A percentile compares a stretch with the other conserved stretches of the same genome.
These are phyloP conservation scores for Parietichytrium sp. DNA, from an alignment of 108 stramenopile species.

Conservation along the genomic window DNA sequence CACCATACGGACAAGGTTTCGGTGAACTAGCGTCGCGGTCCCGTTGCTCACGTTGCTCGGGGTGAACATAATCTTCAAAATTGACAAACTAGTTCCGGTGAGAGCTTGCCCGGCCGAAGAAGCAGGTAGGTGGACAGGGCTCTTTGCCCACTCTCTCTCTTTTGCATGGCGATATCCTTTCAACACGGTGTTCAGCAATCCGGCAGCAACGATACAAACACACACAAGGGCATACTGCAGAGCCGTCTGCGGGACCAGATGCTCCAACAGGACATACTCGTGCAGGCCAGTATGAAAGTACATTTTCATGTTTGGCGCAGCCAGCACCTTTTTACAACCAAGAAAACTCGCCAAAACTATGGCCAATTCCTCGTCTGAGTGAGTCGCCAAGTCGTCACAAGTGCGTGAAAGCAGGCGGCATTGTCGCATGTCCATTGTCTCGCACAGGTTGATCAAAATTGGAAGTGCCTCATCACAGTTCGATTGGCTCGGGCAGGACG, in stretches of 20 bases:
- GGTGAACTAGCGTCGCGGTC: background rate
- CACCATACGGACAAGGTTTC: background rate
- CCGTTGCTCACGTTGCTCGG: no score
- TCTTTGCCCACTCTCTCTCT: background rate
- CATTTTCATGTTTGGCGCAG: background rate
- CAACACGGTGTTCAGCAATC: background rate
- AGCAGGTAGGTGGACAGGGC: background rate
- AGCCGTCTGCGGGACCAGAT: background rate
- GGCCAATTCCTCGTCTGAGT: background rate
- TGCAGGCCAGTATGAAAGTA: background rate
- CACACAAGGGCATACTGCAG: background rate
- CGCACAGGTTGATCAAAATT: background rate
- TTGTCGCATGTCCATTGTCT: conserved; percentile 1
- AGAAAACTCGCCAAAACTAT: background rate
- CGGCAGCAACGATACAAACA: background rate
- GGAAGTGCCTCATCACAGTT: no score
- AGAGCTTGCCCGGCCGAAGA: background rate
- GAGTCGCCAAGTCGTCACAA: background rate
- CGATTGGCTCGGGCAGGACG: no score
- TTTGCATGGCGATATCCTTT: background rate
- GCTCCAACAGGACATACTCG: conserved; percentile 1
- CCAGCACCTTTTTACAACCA: background rate
- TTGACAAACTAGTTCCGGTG: background rate
- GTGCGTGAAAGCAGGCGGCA: background rate
- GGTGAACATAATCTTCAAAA: background rate